A percentile compares a stretch with the other conserved stretches of the same genome.
Conservation (phyloP, 1,139 yeast species). For the Candida sanyaensis region DNA sequence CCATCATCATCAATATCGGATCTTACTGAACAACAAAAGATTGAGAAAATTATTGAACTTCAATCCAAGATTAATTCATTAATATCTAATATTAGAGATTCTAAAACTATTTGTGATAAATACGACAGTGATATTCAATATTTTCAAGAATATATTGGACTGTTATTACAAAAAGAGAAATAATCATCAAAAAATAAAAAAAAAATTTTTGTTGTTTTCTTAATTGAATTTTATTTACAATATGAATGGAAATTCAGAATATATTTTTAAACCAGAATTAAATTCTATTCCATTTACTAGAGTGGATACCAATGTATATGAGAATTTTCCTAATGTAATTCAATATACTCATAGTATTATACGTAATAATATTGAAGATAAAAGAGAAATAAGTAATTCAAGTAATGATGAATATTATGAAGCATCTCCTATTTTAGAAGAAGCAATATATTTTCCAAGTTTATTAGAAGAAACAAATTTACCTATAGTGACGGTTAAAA, state of each 20-base stretch:
- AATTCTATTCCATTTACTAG: slow-evolving; percentile 7
- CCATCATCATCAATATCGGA: not conserved
- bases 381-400: slow-evolving; percentile 6
- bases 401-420: slow-evolving; percentile 23
- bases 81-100: slow-evolving; percentile 44
- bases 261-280: not conserved
- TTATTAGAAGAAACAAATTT: slow-evolving; percentile 17
- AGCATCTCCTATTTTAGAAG: slow-evolving; percentile 20
- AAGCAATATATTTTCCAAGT: slow-evolving; percentile 15
- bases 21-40: slow-evolving; percentile 14
- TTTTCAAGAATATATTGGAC: slow-evolving; percentile 85
- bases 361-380: not conserved
- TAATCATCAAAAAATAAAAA: too few species aligned
- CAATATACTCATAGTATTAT: slow-evolving; percentile 6
- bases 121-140: slow-evolving; percentile 76
- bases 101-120: slow-evolving; percentile 60
- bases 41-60: slow-evolving; percentile 23
- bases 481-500: slow-evolving; percentile 21
- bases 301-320: slow-evolving; percentile 9
- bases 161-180: slow-evolving; percentile 57
- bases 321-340: slow-evolving; percentile 7
- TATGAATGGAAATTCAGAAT: not conserved
- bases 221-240: not conserved
- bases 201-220: too few species aligned
- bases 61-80: slow-evolving; percentile 36